Evolutionary conservation across 192 early-diverging fungal genomes (phyloP).

Genomic region (Glomus cerebriforme): DNA sequence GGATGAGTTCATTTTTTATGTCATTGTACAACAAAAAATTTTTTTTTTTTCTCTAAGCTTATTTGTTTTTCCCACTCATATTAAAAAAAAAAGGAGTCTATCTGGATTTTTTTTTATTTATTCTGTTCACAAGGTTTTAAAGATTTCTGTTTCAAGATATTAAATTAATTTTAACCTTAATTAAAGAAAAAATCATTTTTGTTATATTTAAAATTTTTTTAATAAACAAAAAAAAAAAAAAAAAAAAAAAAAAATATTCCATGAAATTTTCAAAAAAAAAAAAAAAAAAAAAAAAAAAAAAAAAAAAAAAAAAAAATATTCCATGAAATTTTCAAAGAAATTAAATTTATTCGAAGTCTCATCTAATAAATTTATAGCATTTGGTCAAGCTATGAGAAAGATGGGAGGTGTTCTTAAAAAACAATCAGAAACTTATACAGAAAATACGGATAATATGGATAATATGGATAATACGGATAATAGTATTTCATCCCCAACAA

Average conservation of each 20-base stretch:
- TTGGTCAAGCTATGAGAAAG: neutral
- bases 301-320: no score
- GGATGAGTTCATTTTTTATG: no score
- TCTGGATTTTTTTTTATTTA: neutral
- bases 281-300: no score
- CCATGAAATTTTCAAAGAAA: neutral
- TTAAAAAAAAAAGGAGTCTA: no score
- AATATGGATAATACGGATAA: neutral
- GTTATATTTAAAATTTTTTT: no score
- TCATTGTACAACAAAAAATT: no score
- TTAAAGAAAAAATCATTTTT: no score
- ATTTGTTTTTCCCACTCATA: neutral
- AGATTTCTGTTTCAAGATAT: neutral
- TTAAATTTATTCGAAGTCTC: neutral
- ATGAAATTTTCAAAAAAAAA: neutral
- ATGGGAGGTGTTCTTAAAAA: conserved; percentile 6
- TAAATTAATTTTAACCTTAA: no score
- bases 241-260: no score
- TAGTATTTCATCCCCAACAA: neutral
- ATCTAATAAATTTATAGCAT: neutral
- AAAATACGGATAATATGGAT: neutral
- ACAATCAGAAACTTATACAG: neutral
- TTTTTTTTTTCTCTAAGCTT: neutral
- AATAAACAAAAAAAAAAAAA: no score
- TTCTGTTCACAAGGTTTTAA: neutral